phyloP scores from a whole-genome alignment of 1,139 yeast species.

The Scheffersomyces insectosa region DNA sequence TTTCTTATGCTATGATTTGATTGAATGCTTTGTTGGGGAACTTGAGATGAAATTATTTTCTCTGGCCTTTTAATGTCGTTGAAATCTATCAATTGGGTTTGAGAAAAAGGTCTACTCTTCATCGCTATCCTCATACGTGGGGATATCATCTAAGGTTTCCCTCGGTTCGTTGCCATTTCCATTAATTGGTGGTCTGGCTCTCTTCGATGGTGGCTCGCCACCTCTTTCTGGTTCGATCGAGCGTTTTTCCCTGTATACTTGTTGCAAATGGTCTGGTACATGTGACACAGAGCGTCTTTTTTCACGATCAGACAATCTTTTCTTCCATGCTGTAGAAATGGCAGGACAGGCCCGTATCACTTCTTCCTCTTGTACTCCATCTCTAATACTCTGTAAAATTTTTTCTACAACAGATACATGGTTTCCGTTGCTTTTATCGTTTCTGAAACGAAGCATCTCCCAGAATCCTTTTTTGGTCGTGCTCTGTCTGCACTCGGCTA shows the following conservation, averaged over 20 bases:
- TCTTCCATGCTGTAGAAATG: slow-evolving; percentile 38
- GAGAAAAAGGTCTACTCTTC: slow-evolving; percentile 4
- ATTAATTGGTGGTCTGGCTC: slow-evolving; percentile 4
- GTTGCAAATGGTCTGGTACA: background rate
- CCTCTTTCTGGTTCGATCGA: slow-evolving; percentile 3
- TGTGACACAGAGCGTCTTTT: background rate
- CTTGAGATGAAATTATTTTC: background rate
- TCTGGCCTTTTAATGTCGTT: background rate
- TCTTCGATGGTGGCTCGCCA: slow-evolving; percentile 11
- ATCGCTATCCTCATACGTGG: slow-evolving; percentile 47
- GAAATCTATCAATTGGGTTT: too few species aligned
- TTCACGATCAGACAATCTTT: slow-evolving; percentile 32
- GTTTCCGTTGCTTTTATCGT: slow-evolving; percentile 88
- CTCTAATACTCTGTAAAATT: slow-evolving; percentile 80
- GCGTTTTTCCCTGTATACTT: background rate
- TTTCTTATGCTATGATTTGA: too few species aligned
- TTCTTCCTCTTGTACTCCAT: slow-evolving; percentile 81
- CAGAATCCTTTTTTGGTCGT: slow-evolving; percentile 58
- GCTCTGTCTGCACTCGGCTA: slow-evolving; percentile 77
- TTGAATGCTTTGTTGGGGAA: too few species aligned
- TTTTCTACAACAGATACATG: slow-evolving; percentile 78
- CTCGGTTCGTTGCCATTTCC: slow-evolving; percentile 4
- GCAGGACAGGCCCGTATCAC: slow-evolving; percentile 48
- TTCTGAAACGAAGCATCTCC: slow-evolving; percentile 87
- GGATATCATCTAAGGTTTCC: slow-evolving; percentile 33